Base-by-base conservation (phyloP, 768 basidiomycete species). In the Pleurotus pulmonarius region DNA sequence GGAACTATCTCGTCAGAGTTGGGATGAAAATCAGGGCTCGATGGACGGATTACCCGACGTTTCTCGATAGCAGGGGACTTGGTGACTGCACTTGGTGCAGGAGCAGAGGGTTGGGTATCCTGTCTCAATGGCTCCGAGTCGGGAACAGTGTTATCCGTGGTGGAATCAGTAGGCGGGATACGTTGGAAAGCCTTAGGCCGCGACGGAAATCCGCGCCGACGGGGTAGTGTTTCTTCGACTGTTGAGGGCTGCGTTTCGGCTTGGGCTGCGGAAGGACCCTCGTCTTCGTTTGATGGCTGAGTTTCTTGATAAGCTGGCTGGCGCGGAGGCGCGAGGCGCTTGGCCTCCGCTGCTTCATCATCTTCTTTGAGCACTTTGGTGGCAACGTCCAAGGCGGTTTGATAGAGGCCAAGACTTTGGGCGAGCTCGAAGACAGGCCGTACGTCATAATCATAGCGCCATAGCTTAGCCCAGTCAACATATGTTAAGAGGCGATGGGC, bases 81-180 rank as follows among this genome's bases (percentile, higher is more conserved):
- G 4, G 43, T 38, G 11, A 47, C 39, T 12, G 44, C 25, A n/a
- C 38, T 20, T 29, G 37, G 46, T 15, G 47, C 51, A 44, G n/a
- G 58, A 7, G 8, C 51, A 40, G 16, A 20, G 54, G 26, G 49
- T 55, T 20, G 16, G 20, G 25, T 22, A 46, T 65, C 70, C 18
- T 70, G 74, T 25, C 71, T 72, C 16, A 70, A 65, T 46, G 82
- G 79, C 59, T 87, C 86, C 2, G 86, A 88, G 63, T 88, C 87
- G 2, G 86, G 85, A 13, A 89, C 73, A 61, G 77, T 72, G 4
- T 60, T 51, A 60, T 75, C 76, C 40, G 63, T 57, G 40, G 52
- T 52, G 25, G 46, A 20, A n/a, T 24, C 16, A 6, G 37, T 18
- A 41, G 22, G 20, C 15, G 16, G 51, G n/a, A 39, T 12, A n/a